Base-by-base conservation (phyloP, 768 basidiomycete genomes). In the Lentinula lateritia region DNA sequence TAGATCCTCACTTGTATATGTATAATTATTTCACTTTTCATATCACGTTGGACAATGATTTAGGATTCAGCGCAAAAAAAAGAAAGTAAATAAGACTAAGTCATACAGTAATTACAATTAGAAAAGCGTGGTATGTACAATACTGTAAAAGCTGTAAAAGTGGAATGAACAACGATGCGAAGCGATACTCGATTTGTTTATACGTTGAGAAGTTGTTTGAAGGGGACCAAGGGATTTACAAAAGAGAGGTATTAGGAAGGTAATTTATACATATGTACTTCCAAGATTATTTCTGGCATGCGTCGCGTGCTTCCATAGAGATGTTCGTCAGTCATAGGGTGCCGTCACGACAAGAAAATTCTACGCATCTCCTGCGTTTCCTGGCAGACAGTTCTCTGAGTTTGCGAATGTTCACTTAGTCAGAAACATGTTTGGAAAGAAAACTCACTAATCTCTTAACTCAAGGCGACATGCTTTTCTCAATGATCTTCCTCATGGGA, bases 401-500 rank as follows among this genome's bases (percentile, higher is more conserved):
- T 16, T 15, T 18, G 2, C 13, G 43, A 10, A 2, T 18, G 6
- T 43, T 43, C 42, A 6, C 18, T 39, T 9, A 39, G 38, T 8
- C 5, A 39, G 38, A 39, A 13, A 9, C 4, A 9, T 13, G 13
- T 13, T 13, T 8, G 7, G 3, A 8, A 39, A 16, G 42, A 6
- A n/a, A 6, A 28, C 28, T 15, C 1, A n/a, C 42, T 2, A 15
- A 6, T 7, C 15, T 43, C 6, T 20, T 32, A 28, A 23, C 12
- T 36, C 43, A 58, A 34, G 18, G 16, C 32, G 39, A 38, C 64
- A 70, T 73, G 41, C 79, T 77, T 63, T 81, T 74, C 66, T 82
- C 80, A 16, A 90, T 80, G 1, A 88, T 90, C 70, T 82, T 87
- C 58, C 90, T 80, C 64, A 92, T 83, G 6, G 89, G 90, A 45